Conservation (phyloP, 352 stramenopile genomes). For the Peronospora destructor region DNA sequence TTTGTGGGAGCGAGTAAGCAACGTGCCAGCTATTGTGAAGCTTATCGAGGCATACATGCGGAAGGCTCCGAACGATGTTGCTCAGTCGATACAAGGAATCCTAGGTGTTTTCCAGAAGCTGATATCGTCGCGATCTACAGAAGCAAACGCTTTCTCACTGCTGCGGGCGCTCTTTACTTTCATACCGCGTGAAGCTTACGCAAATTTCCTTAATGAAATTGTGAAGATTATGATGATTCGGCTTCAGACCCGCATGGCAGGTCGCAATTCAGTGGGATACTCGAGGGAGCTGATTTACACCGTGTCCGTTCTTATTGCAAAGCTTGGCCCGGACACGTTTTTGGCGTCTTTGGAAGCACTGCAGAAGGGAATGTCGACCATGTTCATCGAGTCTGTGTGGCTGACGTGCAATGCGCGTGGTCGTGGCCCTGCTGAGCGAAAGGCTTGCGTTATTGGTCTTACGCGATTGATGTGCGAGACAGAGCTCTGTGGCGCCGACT, state of each 20-base stretch:
- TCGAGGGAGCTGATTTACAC: constrained; percentile 89
- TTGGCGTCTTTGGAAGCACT: constrained; percentile 80
- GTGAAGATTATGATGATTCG: constrained; percentile 93
- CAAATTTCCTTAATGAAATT: constrained; percentile 85
- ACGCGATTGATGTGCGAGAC: constrained; percentile 73
- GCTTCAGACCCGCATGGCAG: constrained; percentile 87
- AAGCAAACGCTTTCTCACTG: constrained; percentile 91
- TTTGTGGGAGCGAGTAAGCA: constrained; percentile 95
- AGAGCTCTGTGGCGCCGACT: constrained; percentile 47
- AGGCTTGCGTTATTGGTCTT: constrained; percentile 62
- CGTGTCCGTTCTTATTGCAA: constrained; percentile 82
- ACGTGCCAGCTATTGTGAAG: constrained; percentile 94
- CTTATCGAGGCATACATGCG: constrained; percentile 96
- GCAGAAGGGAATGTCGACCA: constrained; percentile 88
- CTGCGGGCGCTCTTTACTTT: constrained; percentile 87
- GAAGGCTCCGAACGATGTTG: constrained; percentile 88
- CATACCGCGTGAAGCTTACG: constrained; percentile 70
- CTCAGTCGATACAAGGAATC: constrained; percentile 74
- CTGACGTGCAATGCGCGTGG: constrained; percentile 77
- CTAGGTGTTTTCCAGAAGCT: constrained; percentile 99
- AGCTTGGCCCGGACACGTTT: constrained; percentile 76
- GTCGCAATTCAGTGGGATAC: constrained; percentile 76
- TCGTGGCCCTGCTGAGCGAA: constrained; percentile 50
- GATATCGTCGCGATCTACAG: constrained; percentile 89
- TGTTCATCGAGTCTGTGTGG: constrained; percentile 87